Base-by-base conservation (phyloP, 2,329 filamentous ascomycete genomes). In the Knufia fluminis region DNA sequence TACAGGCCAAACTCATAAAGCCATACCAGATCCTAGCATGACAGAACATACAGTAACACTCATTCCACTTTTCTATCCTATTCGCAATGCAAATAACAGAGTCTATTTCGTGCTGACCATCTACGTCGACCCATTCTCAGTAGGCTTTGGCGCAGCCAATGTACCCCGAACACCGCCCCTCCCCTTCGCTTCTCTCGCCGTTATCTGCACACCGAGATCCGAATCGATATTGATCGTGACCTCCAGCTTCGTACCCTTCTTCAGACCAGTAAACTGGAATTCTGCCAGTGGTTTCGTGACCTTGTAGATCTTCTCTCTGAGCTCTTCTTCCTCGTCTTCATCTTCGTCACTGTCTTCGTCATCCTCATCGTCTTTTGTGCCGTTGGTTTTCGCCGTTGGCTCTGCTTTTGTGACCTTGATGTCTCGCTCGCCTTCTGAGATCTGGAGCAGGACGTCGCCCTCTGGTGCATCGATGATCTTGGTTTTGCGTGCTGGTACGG, bases 381-480 rank as follows among this genome's bases (percentile, higher is more conserved):
- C 57, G 58, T 78, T 75, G 60, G 71, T 73, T 54, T 75, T 73
- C 20, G 73, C 67, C 68, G 87, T 86, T 54, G 83, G 79, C 71
- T 91, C 86, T 31, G 86, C 82, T 73, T 92, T 88, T 55, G 86
- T 91, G 61, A 95, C 82, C 71, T 94, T 94, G 75, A 97, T 96
- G 68, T 94, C 85, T 36, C 87, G 83, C 59, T 79, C 78, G 59
- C 88, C 92, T 74, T 98, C 92, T 57, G 83, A 86, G 48, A 98
- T 77, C 70, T 86, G 87, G 66, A 98, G 72, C 10, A 97, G 74
- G 2, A 97, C 85, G 62, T 95, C 85, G 47, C 92, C 92, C 66
- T 85, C 82, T 52, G 88, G 84, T 4, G 80, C 83, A 36, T 77
- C 66, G 61, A 97, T 82, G 62, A 89, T 83, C 40, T 90, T 80